Evolutionary conservation across 148 eudicot species (phyloP).

Genomic region (Rhododendron ovatum): DNA sequence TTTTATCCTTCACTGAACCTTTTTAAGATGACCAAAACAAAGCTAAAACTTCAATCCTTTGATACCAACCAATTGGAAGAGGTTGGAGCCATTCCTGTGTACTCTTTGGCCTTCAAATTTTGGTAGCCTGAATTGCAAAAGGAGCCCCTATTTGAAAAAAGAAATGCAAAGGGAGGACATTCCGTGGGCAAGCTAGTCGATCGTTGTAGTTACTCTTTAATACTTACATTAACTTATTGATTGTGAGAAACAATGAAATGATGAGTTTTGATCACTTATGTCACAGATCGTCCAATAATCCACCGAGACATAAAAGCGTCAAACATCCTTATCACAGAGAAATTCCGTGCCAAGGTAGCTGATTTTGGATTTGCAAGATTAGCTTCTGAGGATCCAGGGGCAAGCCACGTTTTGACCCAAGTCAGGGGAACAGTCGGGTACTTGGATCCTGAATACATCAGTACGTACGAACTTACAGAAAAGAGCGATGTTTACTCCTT

Average conservation of each 20-base stretch:
- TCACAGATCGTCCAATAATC: constrained; percentile 79
- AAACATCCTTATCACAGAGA: constrained; percentile 73
- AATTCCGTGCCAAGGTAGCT: constrained; percentile 73
- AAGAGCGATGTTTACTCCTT: constrained; percentile 87
- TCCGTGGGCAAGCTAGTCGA: not conserved
- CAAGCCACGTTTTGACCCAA: constrained; percentile 70
- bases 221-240: not conserved
- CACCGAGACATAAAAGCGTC: constrained; percentile 88
- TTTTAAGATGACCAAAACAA: not conserved
- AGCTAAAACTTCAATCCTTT: not conserved
- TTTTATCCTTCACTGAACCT: not conserved
- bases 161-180: not conserved
- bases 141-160: not conserved
- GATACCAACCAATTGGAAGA: not conserved
- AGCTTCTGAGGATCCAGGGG: constrained; percentile 43
- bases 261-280: constrained; percentile 20
- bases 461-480: constrained; percentile 67
- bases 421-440: constrained; percentile 78
- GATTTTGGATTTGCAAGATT: constrained; percentile 80
- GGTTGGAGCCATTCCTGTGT: not conserved
- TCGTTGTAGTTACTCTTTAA: not conserved
- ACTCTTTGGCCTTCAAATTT: not conserved
- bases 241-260: not conserved
- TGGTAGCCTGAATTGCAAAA: not conserved
- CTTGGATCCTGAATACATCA: constrained; percentile 77